Evolutionary conservation across 169 alveolate species (phyloP), one percentile per base, ranked within the genome.

Genomic region (Plasmodium vinckei): DNA sequence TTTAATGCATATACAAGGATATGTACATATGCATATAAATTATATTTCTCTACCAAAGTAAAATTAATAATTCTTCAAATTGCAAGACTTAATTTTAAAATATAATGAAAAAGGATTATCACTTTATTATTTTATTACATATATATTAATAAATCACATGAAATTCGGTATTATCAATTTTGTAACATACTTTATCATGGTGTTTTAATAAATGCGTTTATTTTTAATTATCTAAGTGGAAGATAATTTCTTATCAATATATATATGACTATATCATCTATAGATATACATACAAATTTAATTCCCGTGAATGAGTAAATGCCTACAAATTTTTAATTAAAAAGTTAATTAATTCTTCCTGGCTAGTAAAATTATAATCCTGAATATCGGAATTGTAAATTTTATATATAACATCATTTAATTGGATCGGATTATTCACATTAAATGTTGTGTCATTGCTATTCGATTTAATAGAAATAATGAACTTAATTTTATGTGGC

Each of bases 391-490:
- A 67, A 82, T 82, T 82, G 69, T 54, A 67, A 49, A 82, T 23
- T 61, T 82, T 82, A 69, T 82, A 82, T 19, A 39, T 59, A 15
- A 82, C 90, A 46, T 82, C 59, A 68, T 69, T 59, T 21, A 67
- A 47, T 10, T 82, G 56, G 19, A 82, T 47, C 9, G 90, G 84
- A 12, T 82, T 53, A 19, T 44, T 15, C 12, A 39, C 25, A 69
- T 69, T 60, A 70, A 82, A 61, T 17, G 84, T 39, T 13, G 42
- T 33, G 49, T 82, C 72, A 59, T 25, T 54, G 19, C 70, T 64
- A 61, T 42, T 33, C 9, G 90, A 82, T 47, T 82, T 82, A 27
- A 82, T 82, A 10, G 90, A 47, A 25, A 82, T 82, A 70, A 82
- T 33, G 51, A 82, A 82, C 21, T 61, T 27, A 13, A 82, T 82